phyloP scores from a whole-genome alignment of 257 asterid species.

The Mentha longifolia region DNA sequence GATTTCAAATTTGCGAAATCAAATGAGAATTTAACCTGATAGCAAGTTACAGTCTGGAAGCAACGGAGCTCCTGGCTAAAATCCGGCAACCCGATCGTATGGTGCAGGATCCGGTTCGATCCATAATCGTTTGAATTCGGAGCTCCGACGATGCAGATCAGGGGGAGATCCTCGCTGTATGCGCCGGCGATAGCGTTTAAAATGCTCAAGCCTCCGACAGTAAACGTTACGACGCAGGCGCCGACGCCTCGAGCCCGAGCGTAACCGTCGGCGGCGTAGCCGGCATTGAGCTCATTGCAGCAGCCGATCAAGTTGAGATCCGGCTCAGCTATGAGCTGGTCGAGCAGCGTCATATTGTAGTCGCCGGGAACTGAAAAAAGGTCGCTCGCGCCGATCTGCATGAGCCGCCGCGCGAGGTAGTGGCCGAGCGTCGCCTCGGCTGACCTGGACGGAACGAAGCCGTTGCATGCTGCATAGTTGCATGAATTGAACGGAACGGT shows the following conservation, averaged over 20 bases:
- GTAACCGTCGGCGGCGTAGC: no score
- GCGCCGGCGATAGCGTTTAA: constrained; percentile 49
- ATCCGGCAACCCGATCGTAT: constrained; percentile 48
- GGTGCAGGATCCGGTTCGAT: constrained; percentile 45
- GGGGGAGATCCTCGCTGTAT: constrained; percentile 46
- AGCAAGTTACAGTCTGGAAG: constrained; percentile 49
- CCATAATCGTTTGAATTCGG: constrained; percentile 50
- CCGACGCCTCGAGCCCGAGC: constrained; percentile 47
- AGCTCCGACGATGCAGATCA: constrained; percentile 49
- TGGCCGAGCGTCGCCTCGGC: constrained; percentile 49
- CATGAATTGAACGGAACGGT: constrained; percentile 21
- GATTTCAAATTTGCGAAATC: no score
- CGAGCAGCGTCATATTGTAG: constrained; percentile 44
- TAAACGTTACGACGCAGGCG: constrained; percentile 48
- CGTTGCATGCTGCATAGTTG: constrained; percentile 27
- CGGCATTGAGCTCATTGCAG: constrained; percentile 54
- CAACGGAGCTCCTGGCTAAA: constrained; percentile 51
- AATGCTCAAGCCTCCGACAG: constrained; percentile 48
- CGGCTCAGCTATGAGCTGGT: constrained; percentile 48
- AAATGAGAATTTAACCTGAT: constrained; percentile 34
- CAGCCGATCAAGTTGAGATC: constrained; percentile 47
- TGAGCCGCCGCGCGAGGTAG: constrained; percentile 47
- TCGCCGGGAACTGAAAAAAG: constrained; percentile 50
- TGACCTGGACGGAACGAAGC: constrained; percentile 9
- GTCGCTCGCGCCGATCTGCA: constrained; percentile 45